These are phyloP conservation scores for Cryphonectria parasitica DNA, from an alignment of 2,329 filamentous ascomycete genomes.

Conservation along the genomic window DNA sequence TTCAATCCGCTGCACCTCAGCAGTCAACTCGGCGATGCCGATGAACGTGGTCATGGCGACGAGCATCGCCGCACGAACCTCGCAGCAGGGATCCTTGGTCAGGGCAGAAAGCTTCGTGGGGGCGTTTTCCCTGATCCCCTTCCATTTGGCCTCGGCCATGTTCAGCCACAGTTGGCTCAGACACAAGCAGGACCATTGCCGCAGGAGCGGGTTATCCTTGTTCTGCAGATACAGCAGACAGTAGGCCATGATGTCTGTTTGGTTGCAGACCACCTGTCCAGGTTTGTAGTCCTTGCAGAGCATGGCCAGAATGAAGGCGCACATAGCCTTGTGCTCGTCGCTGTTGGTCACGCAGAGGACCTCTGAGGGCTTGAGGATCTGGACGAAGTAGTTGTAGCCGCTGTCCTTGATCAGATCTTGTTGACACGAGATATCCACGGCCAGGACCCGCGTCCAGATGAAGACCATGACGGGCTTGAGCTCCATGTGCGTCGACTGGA, in stretches of 20 bases:
- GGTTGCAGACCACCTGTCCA: slow-evolving; percentile 88
- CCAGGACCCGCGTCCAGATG: slow-evolving; percentile 95
- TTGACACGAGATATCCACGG: slow-evolving; percentile 93
- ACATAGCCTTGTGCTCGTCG: slow-evolving; percentile 98
- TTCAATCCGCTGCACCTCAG: slow-evolving; percentile 88
- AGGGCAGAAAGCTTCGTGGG: slow-evolving; percentile 80
- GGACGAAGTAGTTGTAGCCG: slow-evolving; percentile 95
- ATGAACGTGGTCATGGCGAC: slow-evolving; percentile 93
- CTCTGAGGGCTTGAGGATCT: slow-evolving; percentile 84
- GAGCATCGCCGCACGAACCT: slow-evolving; percentile 91
- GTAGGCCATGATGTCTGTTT: slow-evolving; percentile 85
- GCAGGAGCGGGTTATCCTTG: slow-evolving; percentile 81
- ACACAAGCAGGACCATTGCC: slow-evolving; percentile 95
- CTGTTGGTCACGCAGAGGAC: slow-evolving; percentile 83
- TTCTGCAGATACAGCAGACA: slow-evolving; percentile 85
- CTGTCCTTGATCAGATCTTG: slow-evolving; percentile 94
- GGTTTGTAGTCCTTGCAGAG: slow-evolving; percentile 95
- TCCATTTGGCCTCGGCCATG: slow-evolving; percentile 91
- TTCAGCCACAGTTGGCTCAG: slow-evolving; percentile 94
- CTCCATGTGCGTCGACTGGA: slow-evolving; percentile 93
- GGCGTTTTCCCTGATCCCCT: slow-evolving; percentile 86
- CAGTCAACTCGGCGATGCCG: slow-evolving; percentile 88
- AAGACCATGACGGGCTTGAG: slow-evolving; percentile 99
- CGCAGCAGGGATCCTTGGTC: slow-evolving; percentile 83
- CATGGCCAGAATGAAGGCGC: slow-evolving; percentile 92